Conservation (phyloP, 1,139 yeast genomes). For the Pichia sp. region DNA sequence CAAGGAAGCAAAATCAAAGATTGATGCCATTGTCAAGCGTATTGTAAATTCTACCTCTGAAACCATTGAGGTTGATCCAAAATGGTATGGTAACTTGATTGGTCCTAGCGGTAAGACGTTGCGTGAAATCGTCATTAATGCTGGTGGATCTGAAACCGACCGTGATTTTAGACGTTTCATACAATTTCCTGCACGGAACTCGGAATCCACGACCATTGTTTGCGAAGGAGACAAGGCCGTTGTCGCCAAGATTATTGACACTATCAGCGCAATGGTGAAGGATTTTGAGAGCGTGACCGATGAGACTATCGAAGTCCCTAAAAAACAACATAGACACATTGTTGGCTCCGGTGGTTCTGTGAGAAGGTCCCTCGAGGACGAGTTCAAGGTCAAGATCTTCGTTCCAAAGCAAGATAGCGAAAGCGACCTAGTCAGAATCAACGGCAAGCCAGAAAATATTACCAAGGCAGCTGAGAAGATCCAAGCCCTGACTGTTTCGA, state of each 20-base stretch:
- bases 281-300: slow-evolving; percentile 61
- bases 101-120: slow-evolving; percentile 78
- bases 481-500: slow-evolving; percentile 43
- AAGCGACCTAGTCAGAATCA: slow-evolving; percentile 43
- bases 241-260: slow-evolving; percentile 65
- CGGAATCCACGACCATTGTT: slow-evolving; percentile 57
- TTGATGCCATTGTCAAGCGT: slow-evolving; percentile 61
- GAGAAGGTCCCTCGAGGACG: slow-evolving; percentile 70
- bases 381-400: slow-evolving; percentile 57
- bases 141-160: slow-evolving; percentile 57
- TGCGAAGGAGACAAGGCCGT: slow-evolving; percentile 73
- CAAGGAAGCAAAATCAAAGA: slow-evolving; percentile 62
- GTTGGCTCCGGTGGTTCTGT: slow-evolving; percentile 81
- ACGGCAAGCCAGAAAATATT: slow-evolving; percentile 61
- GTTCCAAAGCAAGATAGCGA: slow-evolving; percentile 63
- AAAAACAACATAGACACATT: slow-evolving; percentile 69
- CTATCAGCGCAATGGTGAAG: slow-evolving; percentile 59
- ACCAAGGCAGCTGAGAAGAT: slow-evolving; percentile 54
- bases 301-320: slow-evolving; percentile 58
- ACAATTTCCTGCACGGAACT: slow-evolving; percentile 69
- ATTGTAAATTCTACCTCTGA: slow-evolving; percentile 61
- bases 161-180: slow-evolving; percentile 52
- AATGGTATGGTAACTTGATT: slow-evolving; percentile 72
- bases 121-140: slow-evolving; percentile 69
- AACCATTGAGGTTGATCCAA: slow-evolving; percentile 66